Percentiles rank a stretch among this genome's conserved stretches.
phyloP scores from a whole-genome alignment of 768 basidiomycete genomes.

The Naganishia randhawae region DNA sequence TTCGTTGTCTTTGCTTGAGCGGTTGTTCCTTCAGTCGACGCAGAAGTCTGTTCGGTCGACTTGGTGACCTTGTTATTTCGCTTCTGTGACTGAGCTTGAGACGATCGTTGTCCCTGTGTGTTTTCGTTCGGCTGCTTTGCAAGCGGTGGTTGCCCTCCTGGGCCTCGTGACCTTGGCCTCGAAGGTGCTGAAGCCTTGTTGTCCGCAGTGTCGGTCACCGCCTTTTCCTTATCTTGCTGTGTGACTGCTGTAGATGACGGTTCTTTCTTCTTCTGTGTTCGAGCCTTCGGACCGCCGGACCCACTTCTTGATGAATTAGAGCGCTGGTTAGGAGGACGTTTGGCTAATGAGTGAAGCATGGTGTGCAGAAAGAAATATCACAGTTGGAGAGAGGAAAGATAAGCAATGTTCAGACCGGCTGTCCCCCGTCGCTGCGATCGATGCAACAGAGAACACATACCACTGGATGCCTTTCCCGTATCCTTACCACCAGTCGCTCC shows the following conservation, averaged over 20 bases:
- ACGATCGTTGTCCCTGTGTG: not conserved
- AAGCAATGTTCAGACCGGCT: not conserved
- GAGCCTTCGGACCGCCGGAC: conserved; percentile 2
- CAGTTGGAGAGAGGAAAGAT: not conserved
- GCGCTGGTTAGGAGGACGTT: conserved; percentile 14
- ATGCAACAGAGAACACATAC: not conserved
- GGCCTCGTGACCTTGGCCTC: not conserved
- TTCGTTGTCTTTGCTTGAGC: conserved; percentile 3
- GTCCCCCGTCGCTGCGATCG: not conserved
- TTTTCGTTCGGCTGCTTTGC: not conserved
- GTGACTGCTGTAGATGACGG: not conserved
- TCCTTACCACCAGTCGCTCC: not conserved
- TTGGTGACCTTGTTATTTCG: conserved; percentile 17
- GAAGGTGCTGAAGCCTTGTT: not conserved
- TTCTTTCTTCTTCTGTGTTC: conserved; percentile 8
- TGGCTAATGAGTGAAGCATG: not conserved
- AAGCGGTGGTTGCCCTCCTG: not conserved
- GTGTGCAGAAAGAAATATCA: not conserved
- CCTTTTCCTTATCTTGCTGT: conserved; percentile 1
- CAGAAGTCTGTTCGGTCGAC: not conserved
- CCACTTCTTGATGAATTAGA: conserved; percentile 9
- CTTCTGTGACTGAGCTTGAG: conserved; percentile 15
- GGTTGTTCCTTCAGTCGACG: not conserved
- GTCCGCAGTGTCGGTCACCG: not conserved
- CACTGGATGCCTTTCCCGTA: not conserved